These are phyloP conservation scores for Loxodes magnus DNA, from an alignment of 73 alveolate species.

Conservation along the genomic window DNA sequence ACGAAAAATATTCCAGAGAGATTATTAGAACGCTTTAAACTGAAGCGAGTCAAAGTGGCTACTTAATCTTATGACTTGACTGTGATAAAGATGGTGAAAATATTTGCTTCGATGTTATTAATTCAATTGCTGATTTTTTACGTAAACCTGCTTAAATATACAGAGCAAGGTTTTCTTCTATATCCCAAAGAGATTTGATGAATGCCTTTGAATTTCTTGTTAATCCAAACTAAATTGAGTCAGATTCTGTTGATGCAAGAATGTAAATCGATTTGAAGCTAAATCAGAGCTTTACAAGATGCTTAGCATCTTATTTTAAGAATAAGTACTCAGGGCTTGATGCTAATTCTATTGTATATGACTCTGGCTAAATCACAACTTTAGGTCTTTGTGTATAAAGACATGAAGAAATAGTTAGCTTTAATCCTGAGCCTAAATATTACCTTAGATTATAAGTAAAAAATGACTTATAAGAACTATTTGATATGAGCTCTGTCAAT, in stretches of 20 bases:
- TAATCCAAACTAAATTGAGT: slow-evolving; percentile 78
- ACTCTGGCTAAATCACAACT: slow-evolving; percentile 99
- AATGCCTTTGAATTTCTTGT: slow-evolving; percentile 71
- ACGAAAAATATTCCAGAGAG: slow-evolving; percentile 46
- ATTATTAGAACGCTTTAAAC: slow-evolving; percentile 28
- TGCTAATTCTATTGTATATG: slow-evolving; percentile 80
- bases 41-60: slow-evolving; percentile 61
- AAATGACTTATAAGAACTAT: no score
- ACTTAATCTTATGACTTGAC: slow-evolving; percentile 97
- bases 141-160: slow-evolving; percentile 38
- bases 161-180: slow-evolving; percentile 90
- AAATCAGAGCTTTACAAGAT: slow-evolving; percentile 96
- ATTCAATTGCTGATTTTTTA: slow-evolving; percentile 33
- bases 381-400: slow-evolving; percentile 98
- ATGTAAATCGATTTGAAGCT: slow-evolving; percentile 94
- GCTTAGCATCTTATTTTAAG: slow-evolving; percentile 82
- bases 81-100: slow-evolving; percentile 99
- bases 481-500: no score
- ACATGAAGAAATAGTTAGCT: slow-evolving; percentile 90
- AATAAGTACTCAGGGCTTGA: slow-evolving; percentile 57
- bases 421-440: slow-evolving; percentile 90
- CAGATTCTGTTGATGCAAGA: slow-evolving; percentile 95
- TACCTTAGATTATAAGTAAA: slow-evolving; percentile 25
- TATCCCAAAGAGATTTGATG: slow-evolving; percentile 72
- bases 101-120: slow-evolving; percentile 96